phyloP scores from a whole-genome alignment of 2,329 filamentous ascomycete species.

The Blastomyces parvus region DNA sequence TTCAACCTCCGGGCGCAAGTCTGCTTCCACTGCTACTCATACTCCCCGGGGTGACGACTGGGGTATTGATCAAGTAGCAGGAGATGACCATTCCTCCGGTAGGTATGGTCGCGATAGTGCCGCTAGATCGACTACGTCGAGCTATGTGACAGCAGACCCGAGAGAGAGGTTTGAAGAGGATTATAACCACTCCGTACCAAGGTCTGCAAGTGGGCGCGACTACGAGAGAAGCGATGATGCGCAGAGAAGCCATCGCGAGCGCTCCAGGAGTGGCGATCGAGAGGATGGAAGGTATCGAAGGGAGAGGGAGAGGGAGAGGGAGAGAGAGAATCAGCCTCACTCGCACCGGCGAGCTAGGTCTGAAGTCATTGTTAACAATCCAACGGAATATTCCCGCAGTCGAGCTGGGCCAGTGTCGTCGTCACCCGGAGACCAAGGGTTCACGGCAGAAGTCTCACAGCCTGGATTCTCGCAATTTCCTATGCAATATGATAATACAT shows the following conservation, averaged over 20 bases:
- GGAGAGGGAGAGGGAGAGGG: constrained; percentile 20
- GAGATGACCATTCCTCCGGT: constrained; percentile 14
- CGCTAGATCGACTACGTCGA: constrained; percentile 18
- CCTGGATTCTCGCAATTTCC: constrained; percentile 29
- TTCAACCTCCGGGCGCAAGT: constrained; percentile 31
- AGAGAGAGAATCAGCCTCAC: constrained; percentile 17
- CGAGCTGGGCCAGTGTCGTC: neutral
- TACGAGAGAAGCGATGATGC: constrained; percentile 3
- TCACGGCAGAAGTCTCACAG: constrained; percentile 24
- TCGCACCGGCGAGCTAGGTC: constrained; percentile 11
- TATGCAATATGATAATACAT: constrained; percentile 23
- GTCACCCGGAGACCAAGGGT: constrained; percentile 17
- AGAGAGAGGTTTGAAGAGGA: constrained; percentile 20
- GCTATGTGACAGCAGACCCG: constrained; percentile 34
- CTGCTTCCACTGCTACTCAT: constrained; percentile 17
- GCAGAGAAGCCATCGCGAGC: constrained; percentile 16
- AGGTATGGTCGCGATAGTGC: constrained; percentile 11
- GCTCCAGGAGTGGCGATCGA: constrained; percentile 16
- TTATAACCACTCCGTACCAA: constrained; percentile 18
- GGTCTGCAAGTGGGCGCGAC: constrained; percentile 3
- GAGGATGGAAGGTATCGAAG: constrained; percentile 17
- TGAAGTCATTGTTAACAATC: constrained; percentile 9
- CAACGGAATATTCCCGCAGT: neutral
- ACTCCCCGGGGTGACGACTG: constrained; percentile 37
- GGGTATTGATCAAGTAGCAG: constrained; percentile 30